Conservation (phyloP, 2,329 filamentous ascomycete species). For the Malbranchea zuffiana region DNA sequence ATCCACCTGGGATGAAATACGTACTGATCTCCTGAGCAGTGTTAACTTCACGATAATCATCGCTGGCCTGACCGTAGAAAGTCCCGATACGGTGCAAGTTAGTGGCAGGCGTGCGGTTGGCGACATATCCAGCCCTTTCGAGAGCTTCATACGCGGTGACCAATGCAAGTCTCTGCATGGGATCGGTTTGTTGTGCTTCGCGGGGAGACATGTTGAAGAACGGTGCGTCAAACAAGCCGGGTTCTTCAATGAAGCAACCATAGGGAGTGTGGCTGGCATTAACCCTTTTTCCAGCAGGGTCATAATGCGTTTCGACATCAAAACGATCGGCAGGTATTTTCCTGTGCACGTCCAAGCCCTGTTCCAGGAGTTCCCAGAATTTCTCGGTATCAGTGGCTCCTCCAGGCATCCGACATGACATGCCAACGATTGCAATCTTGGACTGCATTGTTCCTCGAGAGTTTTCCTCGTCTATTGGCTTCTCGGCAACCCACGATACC, state of each 20-base stretch:
- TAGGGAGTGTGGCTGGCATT: slow-evolving; percentile 17
- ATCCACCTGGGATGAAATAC: slow-evolving; percentile 55
- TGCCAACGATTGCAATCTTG: slow-evolving; percentile 11
- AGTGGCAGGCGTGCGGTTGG: slow-evolving; percentile 59
- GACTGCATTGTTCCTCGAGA: not conserved
- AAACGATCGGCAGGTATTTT: slow-evolving; percentile 26
- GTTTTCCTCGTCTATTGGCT: not conserved
- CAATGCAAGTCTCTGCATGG: slow-evolving; percentile 66
- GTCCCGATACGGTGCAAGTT: slow-evolving; percentile 55
- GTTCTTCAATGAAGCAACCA: slow-evolving; percentile 15
- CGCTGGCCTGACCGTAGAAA: slow-evolving; percentile 64
- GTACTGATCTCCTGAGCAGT: slow-evolving; percentile 44
- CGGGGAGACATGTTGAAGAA: slow-evolving; percentile 47
- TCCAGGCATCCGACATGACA: slow-evolving; percentile 6
- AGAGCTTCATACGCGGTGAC: slow-evolving; percentile 71
- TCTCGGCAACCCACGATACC: not conserved
- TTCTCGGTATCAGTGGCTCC: slow-evolving; percentile 18
- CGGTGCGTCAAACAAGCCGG: slow-evolving; percentile 21
- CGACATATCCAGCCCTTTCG: slow-evolving; percentile 68
- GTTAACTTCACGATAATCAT: slow-evolving; percentile 69
- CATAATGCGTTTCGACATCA: slow-evolving; percentile 20
- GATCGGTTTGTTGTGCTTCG: slow-evolving; percentile 69
- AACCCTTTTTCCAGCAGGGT: slow-evolving; percentile 14
- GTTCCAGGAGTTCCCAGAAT: slow-evolving; percentile 28
- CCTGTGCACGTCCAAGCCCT: slow-evolving; percentile 20